Evolutionary conservation across 441 rosid genomes (phyloP), one percentile per base, ranked within the genome.

Genomic region (Syzygium syzygioides): DNA sequence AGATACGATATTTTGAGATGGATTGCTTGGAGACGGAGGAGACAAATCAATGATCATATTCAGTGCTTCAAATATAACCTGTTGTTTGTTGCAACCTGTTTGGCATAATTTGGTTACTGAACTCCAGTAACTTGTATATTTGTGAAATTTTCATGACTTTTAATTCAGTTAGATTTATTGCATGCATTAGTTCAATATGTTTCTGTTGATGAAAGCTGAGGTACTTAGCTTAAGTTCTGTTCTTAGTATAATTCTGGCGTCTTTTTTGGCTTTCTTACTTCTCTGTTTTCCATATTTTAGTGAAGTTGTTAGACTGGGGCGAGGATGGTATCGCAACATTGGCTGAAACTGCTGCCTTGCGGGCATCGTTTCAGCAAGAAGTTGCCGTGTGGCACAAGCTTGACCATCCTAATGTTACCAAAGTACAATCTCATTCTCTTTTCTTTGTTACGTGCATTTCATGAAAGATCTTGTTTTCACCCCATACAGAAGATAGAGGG

Each of bases 311-410:
- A 93, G 95, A 96, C 91, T 98, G 99, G 99, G 99, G 98, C 8
- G 98, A 96, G 91, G 97, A 96, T 90, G 97, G 98, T 87, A 87
- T 93, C n/a, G 94, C 95, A 18, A 94, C 98, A 86, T 34, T 92
- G 37, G 95, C 97, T 76, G 99, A 96, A 94, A 96, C 96, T 59
- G 93, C 96, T 85, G 91, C 96, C 86, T 60, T 93, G 86, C 94
- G 97, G 56, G 93, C 95, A 91, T 95, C 97, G 30, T 97, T 97
- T 89, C 92, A 62, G 90, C 97, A 96, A 92, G 99, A 98, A 90
- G 99, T 98, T 89, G 94, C 96, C 86, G 99, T 98, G 89, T 98
- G 99, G 99, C 96, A 98, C 89, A 97, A 95, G 94, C 98, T 98
- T 68, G 91, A 94, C 92, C 98, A 98, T 93, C 97, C 96, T 60